phyloP scores from a whole-genome alignment of 2,329 filamentous ascomycete genomes.

The Zelopaecilomyces penicillatus region DNA sequence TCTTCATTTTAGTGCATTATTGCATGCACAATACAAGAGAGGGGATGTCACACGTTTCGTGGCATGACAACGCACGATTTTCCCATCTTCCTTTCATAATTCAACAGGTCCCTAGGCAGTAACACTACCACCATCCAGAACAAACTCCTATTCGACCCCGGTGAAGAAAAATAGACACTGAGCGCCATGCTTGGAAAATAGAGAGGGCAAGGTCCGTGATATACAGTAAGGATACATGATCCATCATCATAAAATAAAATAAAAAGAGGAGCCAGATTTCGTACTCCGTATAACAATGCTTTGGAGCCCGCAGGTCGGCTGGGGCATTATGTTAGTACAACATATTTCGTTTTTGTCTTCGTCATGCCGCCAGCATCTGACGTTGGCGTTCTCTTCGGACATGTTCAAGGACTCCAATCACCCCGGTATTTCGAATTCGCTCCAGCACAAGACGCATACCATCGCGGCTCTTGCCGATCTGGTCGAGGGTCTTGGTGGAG shows the following conservation, averaged over 20 bases:
- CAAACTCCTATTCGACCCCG: conserved; percentile 3
- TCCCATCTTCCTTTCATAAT: conserved; percentile 10
- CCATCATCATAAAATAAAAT: conserved; percentile 9
- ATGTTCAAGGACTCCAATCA: conserved; percentile 50
- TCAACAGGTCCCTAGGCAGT: conserved; percentile 7
- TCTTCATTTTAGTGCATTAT: not conserved
- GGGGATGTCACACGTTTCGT: conserved; percentile 28
- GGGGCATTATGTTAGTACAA: too few relatives aligned
- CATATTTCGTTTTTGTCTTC: not conserved
- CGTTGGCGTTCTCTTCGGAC: conserved; percentile 37
- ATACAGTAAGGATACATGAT: conserved; percentile 22
- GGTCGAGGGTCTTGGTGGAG: conserved; percentile 66
- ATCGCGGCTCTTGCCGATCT: conserved; percentile 71
- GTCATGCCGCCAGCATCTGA: conserved; percentile 14
- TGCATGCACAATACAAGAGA: conserved; percentile 26
- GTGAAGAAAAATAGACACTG: conserved; percentile 19
- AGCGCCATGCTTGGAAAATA: conserved; percentile 28
- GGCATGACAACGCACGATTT: conserved; percentile 18
- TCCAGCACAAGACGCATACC: conserved; percentile 78
- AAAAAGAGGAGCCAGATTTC: too few relatives aligned
- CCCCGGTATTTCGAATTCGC: conserved; percentile 50
- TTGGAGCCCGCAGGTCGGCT: too few relatives aligned
- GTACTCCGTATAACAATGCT: too few relatives aligned
- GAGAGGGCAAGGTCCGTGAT: conserved; percentile 21
- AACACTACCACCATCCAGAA: conserved; percentile 9